phyloP scores from a whole-genome alignment of 768 basidiomycete species.

The Mycena haematopus region DNA sequence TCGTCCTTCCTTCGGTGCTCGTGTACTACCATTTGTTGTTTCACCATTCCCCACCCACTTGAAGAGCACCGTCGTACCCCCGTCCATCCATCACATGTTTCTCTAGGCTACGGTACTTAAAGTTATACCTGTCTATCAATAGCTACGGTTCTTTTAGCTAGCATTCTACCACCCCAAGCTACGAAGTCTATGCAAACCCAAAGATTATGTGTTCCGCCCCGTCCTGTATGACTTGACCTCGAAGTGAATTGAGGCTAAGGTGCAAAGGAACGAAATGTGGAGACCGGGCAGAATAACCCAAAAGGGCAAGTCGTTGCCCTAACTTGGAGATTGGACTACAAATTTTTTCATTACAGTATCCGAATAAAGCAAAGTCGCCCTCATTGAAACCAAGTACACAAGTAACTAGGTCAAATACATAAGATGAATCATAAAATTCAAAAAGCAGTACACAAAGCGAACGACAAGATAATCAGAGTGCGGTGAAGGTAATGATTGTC shows the following conservation, averaged over 20 bases:
- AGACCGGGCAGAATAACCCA: neutral
- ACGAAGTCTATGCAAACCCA: neutral
- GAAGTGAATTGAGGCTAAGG: neutral
- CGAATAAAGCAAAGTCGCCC: no score
- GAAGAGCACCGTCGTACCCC: constrained; percentile 29
- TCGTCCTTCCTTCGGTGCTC: constrained; percentile 22
- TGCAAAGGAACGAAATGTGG: no score
- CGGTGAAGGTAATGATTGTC: no score
- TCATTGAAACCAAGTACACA: no score
- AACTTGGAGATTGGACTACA: neutral
- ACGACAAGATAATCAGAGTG: no score
- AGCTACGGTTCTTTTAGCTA: no score
- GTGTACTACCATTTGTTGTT: constrained; percentile 17
- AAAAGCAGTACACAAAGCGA: no score
- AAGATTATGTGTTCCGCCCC: neutral
- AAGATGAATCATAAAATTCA: no score
- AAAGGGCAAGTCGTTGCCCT: neutral
- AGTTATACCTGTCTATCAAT: neutral
- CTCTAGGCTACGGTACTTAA: neutral
- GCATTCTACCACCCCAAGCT: no score
- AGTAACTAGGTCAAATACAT: no score
- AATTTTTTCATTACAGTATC: no score
- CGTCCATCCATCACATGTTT: neutral
- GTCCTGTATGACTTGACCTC: neutral
- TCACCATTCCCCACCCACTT: constrained; percentile 20